These are phyloP conservation scores for Candida neerlandica DNA, from an alignment of 1,139 yeast species.

Conservation along the genomic window DNA sequence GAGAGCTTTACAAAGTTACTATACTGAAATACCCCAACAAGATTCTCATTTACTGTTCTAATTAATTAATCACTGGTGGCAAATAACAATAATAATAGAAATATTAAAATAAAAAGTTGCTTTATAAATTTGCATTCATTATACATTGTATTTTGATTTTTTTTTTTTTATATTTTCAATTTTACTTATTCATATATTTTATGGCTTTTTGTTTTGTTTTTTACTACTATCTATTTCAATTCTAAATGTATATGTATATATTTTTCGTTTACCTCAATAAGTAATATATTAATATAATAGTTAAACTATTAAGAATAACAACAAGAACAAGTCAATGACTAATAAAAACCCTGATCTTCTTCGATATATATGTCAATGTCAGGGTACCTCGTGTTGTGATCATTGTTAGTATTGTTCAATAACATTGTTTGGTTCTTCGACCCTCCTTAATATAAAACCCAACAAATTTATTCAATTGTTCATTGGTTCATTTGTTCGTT, in stretches of 20 bases:
- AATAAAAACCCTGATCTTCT: no score
- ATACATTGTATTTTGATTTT: not conserved
- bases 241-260: not conserved
- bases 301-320: no score
- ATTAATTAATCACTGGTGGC: not conserved
- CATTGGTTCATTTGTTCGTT: no score
- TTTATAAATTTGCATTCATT: not conserved
- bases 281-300: no score
- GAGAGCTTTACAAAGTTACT: slow-evolving; percentile 66
- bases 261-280: not conserved
- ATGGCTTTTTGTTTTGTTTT: no score
- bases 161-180: not conserved
- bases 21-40: slow-evolving; percentile 50
- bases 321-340: no score
- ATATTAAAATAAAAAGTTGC: not conserved
- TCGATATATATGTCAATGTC: no score
- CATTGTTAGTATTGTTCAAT: no score
- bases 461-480: no score
- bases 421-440: no score
- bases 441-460: no score
- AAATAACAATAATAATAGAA: not conserved
- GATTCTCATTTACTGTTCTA: slow-evolving; percentile 15
- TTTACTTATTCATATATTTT: not conserved
- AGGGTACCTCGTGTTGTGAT: no score
- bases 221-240: not conserved